Conservation (phyloP, 78 protist genomes). For the Chrysochromulina tobinii region DNA sequence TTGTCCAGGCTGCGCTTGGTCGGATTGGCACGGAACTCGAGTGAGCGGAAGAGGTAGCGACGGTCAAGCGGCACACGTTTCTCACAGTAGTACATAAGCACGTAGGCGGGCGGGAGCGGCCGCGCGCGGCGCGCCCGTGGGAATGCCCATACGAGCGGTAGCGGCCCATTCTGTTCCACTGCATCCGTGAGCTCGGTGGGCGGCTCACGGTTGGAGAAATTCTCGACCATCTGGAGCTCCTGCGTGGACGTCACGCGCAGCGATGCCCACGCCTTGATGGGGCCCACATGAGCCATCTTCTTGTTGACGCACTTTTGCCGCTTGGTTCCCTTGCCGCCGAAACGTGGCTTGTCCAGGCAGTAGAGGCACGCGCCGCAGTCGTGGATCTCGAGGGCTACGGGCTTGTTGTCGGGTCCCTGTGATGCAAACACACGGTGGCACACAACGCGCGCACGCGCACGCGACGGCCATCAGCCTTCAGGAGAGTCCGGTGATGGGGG, state of each 20-base stretch:
- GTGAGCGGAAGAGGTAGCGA: not conserved
- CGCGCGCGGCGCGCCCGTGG: not conserved
- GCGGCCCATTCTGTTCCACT: not conserved
- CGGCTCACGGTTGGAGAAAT: not conserved
- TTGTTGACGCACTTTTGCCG: not conserved
- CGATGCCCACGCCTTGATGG: not conserved
- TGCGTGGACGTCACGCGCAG: not conserved
- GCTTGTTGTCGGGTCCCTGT: no score
- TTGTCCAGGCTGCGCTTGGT: no score
- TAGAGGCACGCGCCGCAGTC: not conserved
- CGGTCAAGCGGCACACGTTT: not conserved
- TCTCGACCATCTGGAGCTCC: not conserved
- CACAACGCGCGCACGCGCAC: no score
- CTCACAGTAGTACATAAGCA: slow-evolving; percentile 6
- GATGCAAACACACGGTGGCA: no score
- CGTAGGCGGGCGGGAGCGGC: not conserved
- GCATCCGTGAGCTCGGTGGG: not conserved
- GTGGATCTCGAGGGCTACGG: no score
- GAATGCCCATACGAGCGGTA: not conserved
- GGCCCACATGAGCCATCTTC: not conserved
- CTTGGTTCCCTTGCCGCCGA: not conserved
- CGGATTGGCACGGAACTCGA: not conserved
- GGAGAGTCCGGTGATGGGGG: no score
- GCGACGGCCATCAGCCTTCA: no score
- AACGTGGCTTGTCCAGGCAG: slow-evolving; percentile 1